Evolutionary conservation across 345 rosid species (phyloP).

Genomic region (Gossypium sturtianum): DNA sequence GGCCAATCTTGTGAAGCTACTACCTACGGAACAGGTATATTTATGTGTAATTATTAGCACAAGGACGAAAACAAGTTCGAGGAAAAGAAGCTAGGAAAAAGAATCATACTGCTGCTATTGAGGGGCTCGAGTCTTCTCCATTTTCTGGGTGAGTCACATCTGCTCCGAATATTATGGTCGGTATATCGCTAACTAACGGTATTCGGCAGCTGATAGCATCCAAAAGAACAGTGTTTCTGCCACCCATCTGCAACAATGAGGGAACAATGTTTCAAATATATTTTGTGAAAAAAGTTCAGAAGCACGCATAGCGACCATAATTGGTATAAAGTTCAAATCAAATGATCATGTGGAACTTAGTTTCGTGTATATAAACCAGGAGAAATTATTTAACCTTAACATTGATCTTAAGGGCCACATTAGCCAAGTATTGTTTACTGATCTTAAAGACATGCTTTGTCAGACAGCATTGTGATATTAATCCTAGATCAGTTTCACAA

Average conservation of each 20-base stretch:
- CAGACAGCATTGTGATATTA: constrained; percentile 96
- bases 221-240: constrained; percentile 93
- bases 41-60: neutral
- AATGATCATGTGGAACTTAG: neutral
- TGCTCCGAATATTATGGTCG: constrained; percentile 97
- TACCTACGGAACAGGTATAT: constrained; percentile 43
- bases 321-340: neutral
- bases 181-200: constrained; percentile 95
- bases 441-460: constrained; percentile 97
- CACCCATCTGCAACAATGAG: constrained; percentile 79
- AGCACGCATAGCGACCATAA: neutral
- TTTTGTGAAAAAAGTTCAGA: neutral
- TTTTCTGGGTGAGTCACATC: constrained; percentile 99
- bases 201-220: constrained; percentile 98
- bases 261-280: neutral
- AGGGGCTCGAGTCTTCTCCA: constrained; percentile 99
- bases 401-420: constrained; percentile 95
- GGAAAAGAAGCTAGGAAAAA: constrained; percentile 7
- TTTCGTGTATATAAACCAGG: neutral
- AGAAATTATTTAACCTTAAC: constrained; percentile 66
- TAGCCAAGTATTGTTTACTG: constrained; percentile 95
- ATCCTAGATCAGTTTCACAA: constrained; percentile 97
- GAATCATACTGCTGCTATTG: constrained; percentile 82
- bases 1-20: constrained; percentile 99
- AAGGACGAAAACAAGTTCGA: neutral